Percentiles rank a stretch among this genome's conserved stretches.
These are phyloP conservation scores for Ceratocystiopsis sp. DNA, from an alignment of 2,329 filamentous ascomycete species.

Conservation along the genomic window DNA sequence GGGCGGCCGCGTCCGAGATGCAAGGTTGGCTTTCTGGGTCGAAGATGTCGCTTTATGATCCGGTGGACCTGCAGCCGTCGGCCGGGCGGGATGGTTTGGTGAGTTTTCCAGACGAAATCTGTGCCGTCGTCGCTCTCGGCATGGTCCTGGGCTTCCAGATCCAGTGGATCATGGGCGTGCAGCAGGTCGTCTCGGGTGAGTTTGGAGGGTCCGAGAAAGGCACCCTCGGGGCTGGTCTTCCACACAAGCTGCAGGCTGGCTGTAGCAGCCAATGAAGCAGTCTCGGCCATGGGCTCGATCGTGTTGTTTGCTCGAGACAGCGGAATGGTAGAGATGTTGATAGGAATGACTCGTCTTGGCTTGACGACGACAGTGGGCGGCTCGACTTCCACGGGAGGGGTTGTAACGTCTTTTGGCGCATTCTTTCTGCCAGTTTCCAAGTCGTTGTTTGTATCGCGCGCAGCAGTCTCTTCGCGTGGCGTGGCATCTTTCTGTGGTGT, in stretches of 20 bases:
- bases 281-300: too few species aligned
- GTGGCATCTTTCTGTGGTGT: too few species aligned
- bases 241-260: neutral
- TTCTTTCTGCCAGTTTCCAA: too few species aligned
- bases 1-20: conserved; percentile 7
- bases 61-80: conserved; percentile 25
- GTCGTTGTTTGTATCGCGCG: too few species aligned
- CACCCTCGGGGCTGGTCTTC: conserved; percentile 6
- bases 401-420: too few species aligned
- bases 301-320: too few species aligned
- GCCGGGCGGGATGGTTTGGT: conserved; percentile 20
- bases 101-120: too few species aligned
- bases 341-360: conserved; percentile 15
- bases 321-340: conserved; percentile 5
- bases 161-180: conserved; percentile 1
- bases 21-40: neutral
- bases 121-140: neutral
- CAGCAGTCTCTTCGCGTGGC: too few species aligned
- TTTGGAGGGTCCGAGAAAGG: conserved; percentile 21
- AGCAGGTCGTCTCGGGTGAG: conserved; percentile 10
- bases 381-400: neutral
- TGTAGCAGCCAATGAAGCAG: too few species aligned
- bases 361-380: conserved; percentile 5
- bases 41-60: conserved; percentile 23
- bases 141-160: neutral